phyloP scores from a whole-genome alignment of 306 rosid species.

The Dalbergia cochinchinensis region DNA sequence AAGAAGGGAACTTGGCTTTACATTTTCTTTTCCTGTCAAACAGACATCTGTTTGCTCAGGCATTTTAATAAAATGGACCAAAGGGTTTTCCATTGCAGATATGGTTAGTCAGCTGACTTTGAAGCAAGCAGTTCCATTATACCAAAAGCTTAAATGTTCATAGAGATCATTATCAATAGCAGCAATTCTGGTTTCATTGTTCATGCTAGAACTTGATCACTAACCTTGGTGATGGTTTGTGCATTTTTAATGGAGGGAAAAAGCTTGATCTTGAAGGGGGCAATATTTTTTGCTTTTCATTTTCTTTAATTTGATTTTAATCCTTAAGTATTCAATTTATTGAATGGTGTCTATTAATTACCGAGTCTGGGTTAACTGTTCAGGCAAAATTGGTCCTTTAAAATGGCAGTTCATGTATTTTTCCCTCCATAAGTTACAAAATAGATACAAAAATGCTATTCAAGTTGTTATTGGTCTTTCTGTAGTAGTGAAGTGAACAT shows the following conservation, averaged over 20 bases:
- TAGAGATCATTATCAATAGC: slow-evolving; percentile 24
- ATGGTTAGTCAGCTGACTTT: slow-evolving; percentile 66
- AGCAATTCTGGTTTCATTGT: slow-evolving; percentile 9
- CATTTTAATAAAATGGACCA: slow-evolving; percentile 74
- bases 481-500: slow-evolving; percentile 21
- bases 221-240: slow-evolving; percentile 10
- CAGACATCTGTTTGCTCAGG: slow-evolving; percentile 72
- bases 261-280: background rate
- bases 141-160: slow-evolving; percentile 21
- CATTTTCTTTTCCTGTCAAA: slow-evolving; percentile 82
- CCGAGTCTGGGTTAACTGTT: background rate
- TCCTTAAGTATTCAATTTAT: background rate
- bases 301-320: background rate
- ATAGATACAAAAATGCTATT: background rate
- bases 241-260: background rate
- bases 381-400: background rate
- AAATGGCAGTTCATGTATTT: background rate
- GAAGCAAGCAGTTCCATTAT: slow-evolving; percentile 19
- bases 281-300: slow-evolving; percentile 6
- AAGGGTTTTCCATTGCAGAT: slow-evolving; percentile 70
- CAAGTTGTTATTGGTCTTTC: slow-evolving; percentile 25
- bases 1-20: slow-evolving; percentile 78
- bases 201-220: background rate
- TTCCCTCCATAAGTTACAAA: background rate
- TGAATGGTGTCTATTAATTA: background rate